Percentiles rank a stretch among this genome's conserved stretches.
These are phyloP conservation scores for Onygenales sp. DNA, from an alignment of 2,329 filamentous ascomycete species.

Conservation along the genomic window DNA sequence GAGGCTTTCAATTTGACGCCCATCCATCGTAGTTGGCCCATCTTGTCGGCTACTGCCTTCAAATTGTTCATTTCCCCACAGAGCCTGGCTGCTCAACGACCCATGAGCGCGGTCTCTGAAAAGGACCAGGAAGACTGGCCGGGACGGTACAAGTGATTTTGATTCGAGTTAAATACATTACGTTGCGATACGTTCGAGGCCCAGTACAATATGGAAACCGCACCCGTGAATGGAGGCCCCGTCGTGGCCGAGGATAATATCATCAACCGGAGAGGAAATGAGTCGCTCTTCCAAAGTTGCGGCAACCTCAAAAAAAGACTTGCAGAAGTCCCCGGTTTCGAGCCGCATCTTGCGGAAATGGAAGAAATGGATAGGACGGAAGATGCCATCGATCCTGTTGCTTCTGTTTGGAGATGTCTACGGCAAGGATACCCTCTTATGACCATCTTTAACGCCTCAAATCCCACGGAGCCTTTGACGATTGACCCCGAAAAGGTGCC, in stretches of 20 bases:
- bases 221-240: constrained; percentile 22
- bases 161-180: background rate
- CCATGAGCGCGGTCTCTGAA: constrained; percentile 10
- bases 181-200: background rate
- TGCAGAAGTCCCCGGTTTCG: constrained; percentile 73
- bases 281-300: constrained; percentile 94
- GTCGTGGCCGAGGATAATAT: constrained; percentile 74
- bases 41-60: background rate
- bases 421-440: constrained; percentile 75
- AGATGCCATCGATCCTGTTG: constrained; percentile 66
- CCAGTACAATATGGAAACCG: constrained; percentile 24
- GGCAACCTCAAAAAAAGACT: constrained; percentile 73
- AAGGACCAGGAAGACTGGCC: constrained; percentile 13
- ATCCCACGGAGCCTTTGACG: constrained; percentile 58
- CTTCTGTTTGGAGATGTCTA: constrained; percentile 81
- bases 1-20: no score
- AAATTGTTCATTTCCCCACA: background rate
- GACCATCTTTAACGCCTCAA: constrained; percentile 77
- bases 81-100: background rate
- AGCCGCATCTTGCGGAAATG: constrained; percentile 62
- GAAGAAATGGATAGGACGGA: constrained; percentile 57
- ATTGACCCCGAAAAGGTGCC: constrained; percentile 55
- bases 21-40: background rate
- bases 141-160: constrained; percentile 1
- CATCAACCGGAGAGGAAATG: constrained; percentile 93